phyloP scores from a whole-genome alignment of 345 rosid genomes.

The Noccaea bulbosa region DNA sequence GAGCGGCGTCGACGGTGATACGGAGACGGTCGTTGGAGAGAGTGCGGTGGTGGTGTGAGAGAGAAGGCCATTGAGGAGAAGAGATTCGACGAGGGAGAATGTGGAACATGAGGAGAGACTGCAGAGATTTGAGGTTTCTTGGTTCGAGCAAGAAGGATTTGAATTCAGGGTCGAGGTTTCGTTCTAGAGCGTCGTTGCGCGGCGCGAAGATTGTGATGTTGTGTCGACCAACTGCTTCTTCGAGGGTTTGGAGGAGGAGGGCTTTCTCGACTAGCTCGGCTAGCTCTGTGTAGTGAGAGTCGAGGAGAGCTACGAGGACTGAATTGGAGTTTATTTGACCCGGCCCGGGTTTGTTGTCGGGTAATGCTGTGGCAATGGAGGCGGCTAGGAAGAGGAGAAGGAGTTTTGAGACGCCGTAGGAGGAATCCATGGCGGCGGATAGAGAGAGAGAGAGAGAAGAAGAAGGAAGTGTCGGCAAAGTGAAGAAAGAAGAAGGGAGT shows the following conservation, averaged over 20 bases:
- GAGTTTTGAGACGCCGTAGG: slow-evolving; percentile 51
- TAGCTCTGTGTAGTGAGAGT: slow-evolving; percentile 90
- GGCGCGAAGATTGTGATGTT: slow-evolving; percentile 97
- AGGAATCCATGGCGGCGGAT: slow-evolving; percentile 59
- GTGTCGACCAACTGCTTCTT: slow-evolving; percentile 81
- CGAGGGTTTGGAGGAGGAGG: slow-evolving; percentile 82
- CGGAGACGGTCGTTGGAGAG: slow-evolving; percentile 55
- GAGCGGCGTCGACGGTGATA: slow-evolving; percentile 45
- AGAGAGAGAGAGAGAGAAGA: slow-evolving; percentile 21
- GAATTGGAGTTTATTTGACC: slow-evolving; percentile 87
- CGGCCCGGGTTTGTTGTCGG: slow-evolving; percentile 43
- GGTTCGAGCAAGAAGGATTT: slow-evolving; percentile 93
- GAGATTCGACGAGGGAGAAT: slow-evolving; percentile 66
- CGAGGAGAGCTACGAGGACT: slow-evolving; percentile 90
- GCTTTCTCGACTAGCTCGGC: slow-evolving; percentile 93
- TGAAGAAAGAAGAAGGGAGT: slow-evolving; percentile 29
- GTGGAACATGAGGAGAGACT: slow-evolving; percentile 74
- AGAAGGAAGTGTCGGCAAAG: slow-evolving; percentile 42
- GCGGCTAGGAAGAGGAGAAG: slow-evolving; percentile 38
- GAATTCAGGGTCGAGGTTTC: slow-evolving; percentile 81
- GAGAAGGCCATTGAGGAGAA: slow-evolving; percentile 59
- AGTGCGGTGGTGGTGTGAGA: slow-evolving; percentile 47
- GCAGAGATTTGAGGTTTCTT: slow-evolving; percentile 79
- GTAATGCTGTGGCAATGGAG: slow-evolving; percentile 53
- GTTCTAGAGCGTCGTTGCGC: slow-evolving; percentile 80